Conservation (phyloP, 139 green algal species). For the Astrephomene gubernaculifera region DNA sequence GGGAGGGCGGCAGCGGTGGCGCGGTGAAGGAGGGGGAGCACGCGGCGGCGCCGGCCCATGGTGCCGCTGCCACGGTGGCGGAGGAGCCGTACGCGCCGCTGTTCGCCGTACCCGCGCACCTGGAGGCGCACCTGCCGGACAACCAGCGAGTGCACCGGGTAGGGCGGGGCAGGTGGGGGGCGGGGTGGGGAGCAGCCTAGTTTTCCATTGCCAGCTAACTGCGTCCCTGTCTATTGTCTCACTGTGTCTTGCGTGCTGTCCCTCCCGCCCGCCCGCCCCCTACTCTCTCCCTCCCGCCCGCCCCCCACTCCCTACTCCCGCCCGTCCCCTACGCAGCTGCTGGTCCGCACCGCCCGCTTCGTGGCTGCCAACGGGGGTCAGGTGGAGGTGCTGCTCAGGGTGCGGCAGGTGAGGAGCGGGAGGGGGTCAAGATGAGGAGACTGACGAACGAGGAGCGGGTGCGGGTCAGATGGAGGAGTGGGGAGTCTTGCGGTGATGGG, state of each 20-base stretch:
- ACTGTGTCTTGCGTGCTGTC: no score
- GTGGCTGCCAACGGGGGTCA: slow-evolving; percentile 71
- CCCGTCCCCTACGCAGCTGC: slow-evolving; percentile 60
- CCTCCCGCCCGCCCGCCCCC: no score
- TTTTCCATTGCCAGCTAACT: no score
- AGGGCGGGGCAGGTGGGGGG: not conserved
- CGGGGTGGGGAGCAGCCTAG: no score
- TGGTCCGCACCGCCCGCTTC: slow-evolving; percentile 79
- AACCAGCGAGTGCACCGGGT: slow-evolving; percentile 35
- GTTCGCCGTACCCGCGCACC: slow-evolving; percentile 16
- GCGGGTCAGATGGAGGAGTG: no score
- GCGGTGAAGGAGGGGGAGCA: not conserved
- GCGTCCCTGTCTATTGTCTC: no score
- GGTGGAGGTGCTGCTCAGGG: slow-evolving; percentile 79
- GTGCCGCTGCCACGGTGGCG: not conserved
- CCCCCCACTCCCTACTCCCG: not conserved
- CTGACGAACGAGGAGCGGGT: no score
- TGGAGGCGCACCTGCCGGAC: not conserved
- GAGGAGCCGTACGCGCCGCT: slow-evolving; percentile 23
- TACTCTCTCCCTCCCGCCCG: not conserved
- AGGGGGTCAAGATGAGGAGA: no score
- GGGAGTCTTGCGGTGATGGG: no score
- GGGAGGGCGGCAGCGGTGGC: not conserved
- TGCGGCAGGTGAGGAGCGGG: slow-evolving; percentile 64
- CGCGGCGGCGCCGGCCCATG: not conserved